Percentiles rank a stretch among this genome's conserved stretches.
phyloP scores from a whole-genome alignment of 177 flowering plant species.

The Vitis hybrid region DNA sequence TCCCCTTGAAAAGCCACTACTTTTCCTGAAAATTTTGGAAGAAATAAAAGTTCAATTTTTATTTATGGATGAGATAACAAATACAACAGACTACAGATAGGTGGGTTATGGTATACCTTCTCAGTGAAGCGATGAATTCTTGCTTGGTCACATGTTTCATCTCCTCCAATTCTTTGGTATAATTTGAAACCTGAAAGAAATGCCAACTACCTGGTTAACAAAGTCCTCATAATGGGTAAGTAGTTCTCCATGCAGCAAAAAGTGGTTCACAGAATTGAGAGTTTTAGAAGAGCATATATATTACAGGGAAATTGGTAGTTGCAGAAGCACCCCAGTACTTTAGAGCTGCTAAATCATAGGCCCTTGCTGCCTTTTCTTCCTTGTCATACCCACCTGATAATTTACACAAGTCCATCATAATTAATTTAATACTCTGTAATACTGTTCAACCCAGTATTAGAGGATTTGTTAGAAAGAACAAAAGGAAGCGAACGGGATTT shows the following conservation, averaged over 20 bases:
- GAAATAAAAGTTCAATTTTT: neutral
- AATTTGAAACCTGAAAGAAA: slow-evolving; percentile 53
- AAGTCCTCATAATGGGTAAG: neutral
- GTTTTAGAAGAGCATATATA: neutral
- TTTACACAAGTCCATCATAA: neutral
- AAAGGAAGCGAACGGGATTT: neutral
- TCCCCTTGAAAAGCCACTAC: slow-evolving; percentile 92
- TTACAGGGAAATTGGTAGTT: slow-evolving; percentile 86
- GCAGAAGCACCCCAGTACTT: slow-evolving; percentile 93
- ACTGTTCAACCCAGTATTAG: neutral
- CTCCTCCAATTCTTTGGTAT: slow-evolving; percentile 72
- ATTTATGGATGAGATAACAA: neutral
- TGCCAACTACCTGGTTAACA: neutral
- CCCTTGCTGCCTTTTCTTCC: slow-evolving; percentile 92
- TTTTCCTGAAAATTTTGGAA: slow-evolving; percentile 50
- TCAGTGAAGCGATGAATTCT: slow-evolving; percentile 90
- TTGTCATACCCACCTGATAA: slow-evolving; percentile 87
- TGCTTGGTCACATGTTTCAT: slow-evolving; percentile 83
- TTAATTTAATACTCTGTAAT: neutral
- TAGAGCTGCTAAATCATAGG: slow-evolving; percentile 92
- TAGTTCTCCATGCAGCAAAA: slow-evolving; percentile 8
- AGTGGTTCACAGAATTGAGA: neutral
- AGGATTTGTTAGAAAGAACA: neutral
- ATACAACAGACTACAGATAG: neutral
- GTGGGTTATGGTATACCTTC: slow-evolving; percentile 46